Base-by-base conservation (phyloP, 176 grass and related monocot genomes). In the Cenchrus purpureus region DNA sequence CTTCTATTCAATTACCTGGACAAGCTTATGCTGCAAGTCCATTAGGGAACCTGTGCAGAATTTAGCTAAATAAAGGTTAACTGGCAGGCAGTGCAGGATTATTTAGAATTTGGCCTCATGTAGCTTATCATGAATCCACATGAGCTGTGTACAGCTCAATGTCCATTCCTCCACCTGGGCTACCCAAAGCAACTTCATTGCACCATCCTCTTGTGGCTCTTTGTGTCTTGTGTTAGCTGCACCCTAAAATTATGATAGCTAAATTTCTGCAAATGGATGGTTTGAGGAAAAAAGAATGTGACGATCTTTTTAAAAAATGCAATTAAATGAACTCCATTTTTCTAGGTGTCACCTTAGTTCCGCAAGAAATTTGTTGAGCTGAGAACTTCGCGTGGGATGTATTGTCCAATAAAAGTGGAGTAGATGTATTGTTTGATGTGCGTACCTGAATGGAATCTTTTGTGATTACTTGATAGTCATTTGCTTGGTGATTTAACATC, bases 391-490 rank as follows among this genome's bases (percentile, higher is more conserved):
- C 6, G 15, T 1, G 31, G 73, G 2, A 11, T 55, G 53, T 8
- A 2, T 15, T 65, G 7, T 16, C 29, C 50, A 2, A 19, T 68
- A 40, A 67, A 45, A 79, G 28, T 12, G 1, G 7, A 37, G 49
- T 20, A 79, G 65, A 2, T 11, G 19, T 19, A 10, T 10, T 46
- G 4, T 89, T 79, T 31, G 0, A 15, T 15, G 42, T 76, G 8
- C 70, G 16, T 42, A 32, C 53, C 17, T 68, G 86, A 11, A 87
- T 42, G 22, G 54, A 74, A 6, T 77, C 62, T 78, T 20, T 1
- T 25, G 8, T 11, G 16, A 19, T 32, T 5, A 68, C 28, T 78
- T 22, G 17, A 77, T 63, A 71, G 3, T 4, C 37, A 40, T 40
- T 40, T 40, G 37, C 37, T 40, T 40, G 37, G 37, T 40, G 4